Evolutionary conservation across 805 yeast species (phyloP).

Genomic region (Yarrowia sp.): DNA sequence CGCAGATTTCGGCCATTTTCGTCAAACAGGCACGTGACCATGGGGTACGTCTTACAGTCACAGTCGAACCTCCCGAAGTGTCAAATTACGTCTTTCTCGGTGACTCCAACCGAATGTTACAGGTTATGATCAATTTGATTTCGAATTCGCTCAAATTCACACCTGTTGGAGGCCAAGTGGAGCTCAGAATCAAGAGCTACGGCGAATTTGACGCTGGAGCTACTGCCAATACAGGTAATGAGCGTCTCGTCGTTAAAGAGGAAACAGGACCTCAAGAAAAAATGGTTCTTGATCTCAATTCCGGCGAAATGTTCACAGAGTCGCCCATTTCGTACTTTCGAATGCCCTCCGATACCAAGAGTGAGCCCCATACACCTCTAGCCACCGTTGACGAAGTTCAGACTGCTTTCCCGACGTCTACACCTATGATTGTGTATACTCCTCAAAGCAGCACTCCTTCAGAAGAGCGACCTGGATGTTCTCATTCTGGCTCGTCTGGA

Average conservation of each 20-base stretch:
- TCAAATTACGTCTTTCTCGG: conserved; percentile 67
- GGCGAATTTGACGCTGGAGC: conserved; percentile 26
- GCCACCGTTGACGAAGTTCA: conserved; percentile 7
- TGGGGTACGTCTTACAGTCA: conserved; percentile 63
- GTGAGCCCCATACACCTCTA: conserved; percentile 16
- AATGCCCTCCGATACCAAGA: background rate
- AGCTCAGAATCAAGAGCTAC: conserved; percentile 25
- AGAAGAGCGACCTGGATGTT: background rate
- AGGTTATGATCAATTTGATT: conserved; percentile 84
- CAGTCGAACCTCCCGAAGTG: conserved; percentile 51
- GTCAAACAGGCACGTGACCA: conserved; percentile 54
- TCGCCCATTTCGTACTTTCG: conserved; percentile 13
- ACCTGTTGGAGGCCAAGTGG: conserved; percentile 50
- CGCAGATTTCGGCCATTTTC: conserved; percentile 79
- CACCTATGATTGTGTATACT: background rate
- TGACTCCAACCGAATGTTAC: conserved; percentile 84
- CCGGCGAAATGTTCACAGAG: conserved; percentile 17
- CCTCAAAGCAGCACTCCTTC: background rate
- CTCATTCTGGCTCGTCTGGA: background rate
- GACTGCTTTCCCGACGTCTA: background rate
- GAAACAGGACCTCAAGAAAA: background rate
- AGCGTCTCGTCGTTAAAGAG: conserved; percentile 14
- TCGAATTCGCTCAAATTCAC: conserved; percentile 90
- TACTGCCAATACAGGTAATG: conserved; percentile 16
- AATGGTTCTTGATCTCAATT: conserved; percentile 16